phyloP scores from a whole-genome alignment of 495 filamentous ascomycete genomes.

The Pyrenula massariospora region DNA sequence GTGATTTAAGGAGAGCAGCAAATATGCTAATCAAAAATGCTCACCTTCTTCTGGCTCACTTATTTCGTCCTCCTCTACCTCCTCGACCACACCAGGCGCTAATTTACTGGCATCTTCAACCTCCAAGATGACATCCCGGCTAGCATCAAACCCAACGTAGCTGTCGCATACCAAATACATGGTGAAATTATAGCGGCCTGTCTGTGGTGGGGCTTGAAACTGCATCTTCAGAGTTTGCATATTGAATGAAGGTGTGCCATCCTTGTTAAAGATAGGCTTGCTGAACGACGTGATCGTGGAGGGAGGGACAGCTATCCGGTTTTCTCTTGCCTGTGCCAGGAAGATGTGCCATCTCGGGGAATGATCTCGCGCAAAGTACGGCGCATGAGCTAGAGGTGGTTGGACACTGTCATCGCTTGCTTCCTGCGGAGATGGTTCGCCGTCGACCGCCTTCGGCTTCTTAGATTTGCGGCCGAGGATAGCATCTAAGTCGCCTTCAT shows the following conservation, averaged over 20 bases:
- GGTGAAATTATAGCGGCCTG: conserved; percentile 81
- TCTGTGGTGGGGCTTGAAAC: conserved; percentile 89
- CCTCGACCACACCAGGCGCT: conserved; percentile 40
- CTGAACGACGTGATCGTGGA: conserved; percentile 86
- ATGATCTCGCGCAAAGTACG: conserved; percentile 80
- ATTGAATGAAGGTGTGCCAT: conserved; percentile 72
- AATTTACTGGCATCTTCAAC: conserved; percentile 89
- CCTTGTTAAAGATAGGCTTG: conserved; percentile 63
- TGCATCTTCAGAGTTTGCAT: conserved; percentile 95
- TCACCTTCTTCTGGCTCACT: conserved; percentile 95
- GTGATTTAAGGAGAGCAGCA: conserved; percentile 11
- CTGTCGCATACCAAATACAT: conserved; percentile 89
- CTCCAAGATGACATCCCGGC: conserved; percentile 73
- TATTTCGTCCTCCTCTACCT: conserved; percentile 77
- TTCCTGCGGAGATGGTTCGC: conserved; percentile 16
- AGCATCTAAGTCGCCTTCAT: conserved; percentile 85
- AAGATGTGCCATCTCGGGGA: conserved; percentile 87
- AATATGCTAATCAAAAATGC: conserved; percentile 13
- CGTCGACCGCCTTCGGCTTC: conserved; percentile 34
- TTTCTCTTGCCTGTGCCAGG: conserved; percentile 84
- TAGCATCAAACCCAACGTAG: conserved; percentile 85
- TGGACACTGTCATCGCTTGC: conserved; percentile 47
- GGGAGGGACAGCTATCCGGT: conserved; percentile 88
- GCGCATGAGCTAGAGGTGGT: conserved; percentile 76
- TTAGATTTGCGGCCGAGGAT: conserved; percentile 64